phyloP scores from a whole-genome alignment of 2,329 filamentous ascomycete species.

The Botrytis porri region DNA sequence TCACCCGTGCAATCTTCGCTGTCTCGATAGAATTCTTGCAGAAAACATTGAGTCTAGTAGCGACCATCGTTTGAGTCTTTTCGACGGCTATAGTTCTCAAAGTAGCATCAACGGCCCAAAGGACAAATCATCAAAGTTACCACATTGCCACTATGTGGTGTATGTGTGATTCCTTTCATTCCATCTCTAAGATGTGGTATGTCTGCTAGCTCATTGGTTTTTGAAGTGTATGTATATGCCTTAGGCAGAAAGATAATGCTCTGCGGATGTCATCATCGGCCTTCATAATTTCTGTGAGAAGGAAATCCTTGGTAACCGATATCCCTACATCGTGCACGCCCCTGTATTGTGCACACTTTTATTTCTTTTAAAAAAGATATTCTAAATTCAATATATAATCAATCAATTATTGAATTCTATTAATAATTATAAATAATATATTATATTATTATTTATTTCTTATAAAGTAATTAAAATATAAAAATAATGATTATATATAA shows the following conservation, averaged over 20 bases:
- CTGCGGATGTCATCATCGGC: conserved; percentile 48
- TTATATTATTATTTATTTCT: too few species aligned
- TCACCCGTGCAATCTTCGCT: conserved; percentile 47
- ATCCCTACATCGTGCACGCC: too few species aligned
- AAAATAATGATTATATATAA: too few species aligned
- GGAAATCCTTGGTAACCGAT: conserved; percentile 52
- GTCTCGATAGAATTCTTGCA: conserved; percentile 52
- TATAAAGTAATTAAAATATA: too few species aligned
- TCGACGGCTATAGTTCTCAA: neutral
- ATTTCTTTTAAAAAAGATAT: too few species aligned
- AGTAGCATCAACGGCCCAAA: conserved; percentile 49
- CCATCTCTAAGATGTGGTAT: conserved; percentile 46
- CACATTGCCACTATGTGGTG: conserved; percentile 58
- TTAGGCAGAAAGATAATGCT: conserved; percentile 45
- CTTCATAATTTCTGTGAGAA: conserved; percentile 53
- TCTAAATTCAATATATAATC: too few species aligned
- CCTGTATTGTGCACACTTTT: too few species aligned
- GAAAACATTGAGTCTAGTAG: conserved; percentile 51
- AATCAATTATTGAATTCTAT: too few species aligned
- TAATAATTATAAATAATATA: too few species aligned
- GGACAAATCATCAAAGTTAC: conserved; percentile 58
- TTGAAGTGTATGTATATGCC: conserved; percentile 29
- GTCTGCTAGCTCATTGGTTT: conserved; percentile 22
- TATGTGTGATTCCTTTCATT: conserved; percentile 51
- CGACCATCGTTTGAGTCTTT: conserved; percentile 40